Evolutionary conservation across 2,329 filamentous ascomycete species (phyloP).

Genomic region (Exserohilum rostratum): DNA sequence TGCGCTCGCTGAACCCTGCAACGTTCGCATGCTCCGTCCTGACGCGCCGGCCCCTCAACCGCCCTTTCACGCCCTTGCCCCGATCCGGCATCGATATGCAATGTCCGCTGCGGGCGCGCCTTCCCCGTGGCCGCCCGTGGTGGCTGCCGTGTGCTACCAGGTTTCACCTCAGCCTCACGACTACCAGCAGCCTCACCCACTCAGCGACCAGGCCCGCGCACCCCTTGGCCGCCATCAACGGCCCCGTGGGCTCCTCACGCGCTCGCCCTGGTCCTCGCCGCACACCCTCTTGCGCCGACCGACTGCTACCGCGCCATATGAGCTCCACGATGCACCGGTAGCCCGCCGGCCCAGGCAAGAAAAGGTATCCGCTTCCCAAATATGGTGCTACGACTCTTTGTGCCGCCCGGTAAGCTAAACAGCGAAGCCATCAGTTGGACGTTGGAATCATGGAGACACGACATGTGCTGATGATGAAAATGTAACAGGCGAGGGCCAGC

Average conservation of each 20-base stretch:
- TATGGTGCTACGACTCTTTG: conserved; percentile 38
- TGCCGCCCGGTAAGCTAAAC: conserved; percentile 33
- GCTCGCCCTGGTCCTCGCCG: conserved; percentile 3
- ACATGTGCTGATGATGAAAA: not conserved
- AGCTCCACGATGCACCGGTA: conserved; percentile 7
- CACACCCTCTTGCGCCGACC: conserved; percentile 4
- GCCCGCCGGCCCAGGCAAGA: not conserved
- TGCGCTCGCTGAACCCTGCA: conserved; percentile 2
- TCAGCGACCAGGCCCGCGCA: conserved; percentile 14
- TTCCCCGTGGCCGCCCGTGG: conserved; percentile 10
- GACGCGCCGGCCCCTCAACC: not conserved
- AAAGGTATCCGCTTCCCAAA: not conserved
- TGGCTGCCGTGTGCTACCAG: conserved; percentile 9
- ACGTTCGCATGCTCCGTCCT: conserved; percentile 1
- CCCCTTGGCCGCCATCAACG: conserved; percentile 11
- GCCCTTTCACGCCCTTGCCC: not conserved
- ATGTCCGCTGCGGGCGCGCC: conserved; percentile 8
- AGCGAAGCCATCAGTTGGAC: not conserved
- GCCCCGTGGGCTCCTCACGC: conserved; percentile 17
- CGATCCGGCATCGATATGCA: conserved; percentile 3
- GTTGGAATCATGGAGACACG: not conserved
- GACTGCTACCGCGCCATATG: conserved; percentile 6
- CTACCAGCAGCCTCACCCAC: conserved; percentile 11
- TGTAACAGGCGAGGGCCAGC: conserved; percentile 34
- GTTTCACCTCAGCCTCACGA: conserved; percentile 20